A percentile compares a stretch with the other conserved stretches of the same genome.
These are phyloP conservation scores for Lasiodiplodia citricola DNA, from an alignment of 2,329 filamentous ascomycete genomes.

Conservation along the genomic window DNA sequence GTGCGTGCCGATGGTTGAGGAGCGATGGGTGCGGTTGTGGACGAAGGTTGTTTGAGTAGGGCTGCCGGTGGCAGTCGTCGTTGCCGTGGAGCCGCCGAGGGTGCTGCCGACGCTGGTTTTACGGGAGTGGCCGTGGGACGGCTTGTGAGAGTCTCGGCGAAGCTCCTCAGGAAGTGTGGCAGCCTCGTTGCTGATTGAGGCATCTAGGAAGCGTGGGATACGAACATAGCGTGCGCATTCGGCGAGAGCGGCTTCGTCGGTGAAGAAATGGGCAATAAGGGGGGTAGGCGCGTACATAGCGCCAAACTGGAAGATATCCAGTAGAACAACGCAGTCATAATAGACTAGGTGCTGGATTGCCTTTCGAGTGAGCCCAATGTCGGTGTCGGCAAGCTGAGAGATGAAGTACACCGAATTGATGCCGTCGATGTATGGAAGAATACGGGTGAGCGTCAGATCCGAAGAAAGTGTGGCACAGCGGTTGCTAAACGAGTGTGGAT, in stretches of 20 bases:
- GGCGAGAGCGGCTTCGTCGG: constrained; percentile 76
- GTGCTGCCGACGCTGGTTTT: constrained; percentile 26
- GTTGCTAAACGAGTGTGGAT: constrained; percentile 36
- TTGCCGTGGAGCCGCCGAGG: constrained; percentile 2
- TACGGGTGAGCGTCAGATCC: constrained; percentile 77
- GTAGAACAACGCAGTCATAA: constrained; percentile 86
- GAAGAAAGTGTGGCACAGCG: constrained; percentile 59
- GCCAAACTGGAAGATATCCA: constrained; percentile 94
- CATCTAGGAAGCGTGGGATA: constrained; percentile 45
- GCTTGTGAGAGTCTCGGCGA: constrained; percentile 4
- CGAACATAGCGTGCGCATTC: constrained; percentile 85
- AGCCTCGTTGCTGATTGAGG: constrained; percentile 13
- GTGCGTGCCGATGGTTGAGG: constrained; percentile 22
- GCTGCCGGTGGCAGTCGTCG: constrained; percentile 17
- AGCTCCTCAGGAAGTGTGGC: neutral
- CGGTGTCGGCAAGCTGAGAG: constrained; percentile 81
- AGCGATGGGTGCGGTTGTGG: constrained; percentile 19
- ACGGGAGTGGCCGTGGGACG: constrained; percentile 19
- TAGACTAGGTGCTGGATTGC: constrained; percentile 89
- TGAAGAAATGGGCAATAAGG: constrained; percentile 78
- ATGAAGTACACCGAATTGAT: constrained; percentile 89
- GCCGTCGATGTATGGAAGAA: constrained; percentile 87
- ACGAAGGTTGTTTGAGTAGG: constrained; percentile 5
- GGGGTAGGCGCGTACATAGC: constrained; percentile 87
- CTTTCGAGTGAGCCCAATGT: constrained; percentile 82